Evolutionary conservation across 306 rosid genomes (phyloP).

Genomic region (Vigna nakashimae): DNA sequence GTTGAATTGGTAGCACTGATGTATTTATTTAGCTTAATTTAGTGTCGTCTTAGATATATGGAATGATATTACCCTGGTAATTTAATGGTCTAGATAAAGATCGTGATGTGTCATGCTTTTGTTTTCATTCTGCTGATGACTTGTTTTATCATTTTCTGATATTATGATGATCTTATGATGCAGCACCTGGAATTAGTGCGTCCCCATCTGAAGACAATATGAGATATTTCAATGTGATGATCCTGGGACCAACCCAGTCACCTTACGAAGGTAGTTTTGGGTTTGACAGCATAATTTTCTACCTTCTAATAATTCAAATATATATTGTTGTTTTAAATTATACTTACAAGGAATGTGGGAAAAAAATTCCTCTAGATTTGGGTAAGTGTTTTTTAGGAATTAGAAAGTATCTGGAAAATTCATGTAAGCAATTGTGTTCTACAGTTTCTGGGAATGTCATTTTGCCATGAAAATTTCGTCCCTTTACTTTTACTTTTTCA

Average conservation of each 20-base stretch:
- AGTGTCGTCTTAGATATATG: background rate
- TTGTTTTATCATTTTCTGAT: slow-evolving; percentile 30
- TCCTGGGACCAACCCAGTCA: slow-evolving; percentile 93
- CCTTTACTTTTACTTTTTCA: background rate
- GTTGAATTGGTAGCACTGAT: slow-evolving; percentile 6
- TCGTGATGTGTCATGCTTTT: background rate
- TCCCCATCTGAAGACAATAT: slow-evolving; percentile 96
- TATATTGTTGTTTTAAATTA: background rate
- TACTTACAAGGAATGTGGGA: background rate
- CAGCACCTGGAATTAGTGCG: slow-evolving; percentile 97
- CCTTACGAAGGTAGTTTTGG: slow-evolving; percentile 87
- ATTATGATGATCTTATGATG: slow-evolving; percentile 42
- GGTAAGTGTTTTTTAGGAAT: background rate
- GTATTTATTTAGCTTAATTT: slow-evolving; percentile 4
- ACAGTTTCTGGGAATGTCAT: slow-evolving; percentile 2
- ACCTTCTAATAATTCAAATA: background rate
- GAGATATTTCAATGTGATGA: slow-evolving; percentile 96
- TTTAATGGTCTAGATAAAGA: slow-evolving; percentile 9
- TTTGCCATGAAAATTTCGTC: background rate
- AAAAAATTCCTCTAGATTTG: slow-evolving; percentile 13
- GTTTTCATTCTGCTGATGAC: background rate
- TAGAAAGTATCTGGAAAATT: background rate
- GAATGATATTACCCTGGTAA: background rate
- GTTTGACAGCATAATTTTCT: slow-evolving; percentile 2
- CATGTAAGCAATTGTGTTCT: background rate